Evolutionary conservation across 1,284 basidiomycete species (phyloP).

Genomic region (Ceratobasidium sp.): DNA sequence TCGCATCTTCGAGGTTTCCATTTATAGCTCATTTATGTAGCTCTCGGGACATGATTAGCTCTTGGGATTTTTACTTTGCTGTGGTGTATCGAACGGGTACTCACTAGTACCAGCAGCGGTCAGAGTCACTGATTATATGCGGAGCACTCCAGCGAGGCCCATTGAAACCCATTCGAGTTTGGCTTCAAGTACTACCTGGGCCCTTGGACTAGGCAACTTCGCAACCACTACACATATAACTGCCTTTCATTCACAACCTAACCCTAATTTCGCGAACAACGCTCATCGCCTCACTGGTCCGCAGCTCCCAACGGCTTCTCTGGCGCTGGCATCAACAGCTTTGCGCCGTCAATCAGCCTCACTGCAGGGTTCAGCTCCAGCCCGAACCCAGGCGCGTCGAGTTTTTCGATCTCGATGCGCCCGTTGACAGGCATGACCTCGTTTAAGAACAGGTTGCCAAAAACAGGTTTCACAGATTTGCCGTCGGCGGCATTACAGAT

Average conservation of each 20-base stretch:
- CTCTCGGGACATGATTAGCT: too few relatives aligned
- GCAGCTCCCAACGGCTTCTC: constrained; percentile 29
- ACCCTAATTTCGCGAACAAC: neutral
- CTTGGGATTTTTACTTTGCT: too few relatives aligned
- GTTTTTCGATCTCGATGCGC: constrained; percentile 56
- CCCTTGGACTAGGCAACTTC: too few relatives aligned
- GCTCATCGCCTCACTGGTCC: constrained; percentile 3
- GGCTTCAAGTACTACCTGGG: too few relatives aligned
- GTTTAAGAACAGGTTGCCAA: constrained; percentile 64
- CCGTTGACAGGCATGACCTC: constrained; percentile 62
- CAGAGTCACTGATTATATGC: too few relatives aligned
- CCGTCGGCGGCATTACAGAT: constrained; percentile 65
- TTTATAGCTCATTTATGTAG: too few relatives aligned
- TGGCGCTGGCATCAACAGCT: constrained; percentile 25
- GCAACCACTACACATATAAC: too few relatives aligned
- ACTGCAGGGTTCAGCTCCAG: constrained; percentile 61
- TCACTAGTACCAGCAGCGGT: too few relatives aligned
- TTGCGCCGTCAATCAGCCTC: constrained; percentile 33
- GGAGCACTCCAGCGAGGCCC: too few relatives aligned
- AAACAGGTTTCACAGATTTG: constrained; percentile 60
- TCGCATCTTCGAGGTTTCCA: neutral
- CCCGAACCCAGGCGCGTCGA: constrained; percentile 62
- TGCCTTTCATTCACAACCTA: neutral
- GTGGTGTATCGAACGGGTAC: too few relatives aligned
- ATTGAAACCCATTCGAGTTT: too few relatives aligned